Conservation (phyloP, 2,329 filamentous ascomycete species). For the Colletotrichum sp. region DNA sequence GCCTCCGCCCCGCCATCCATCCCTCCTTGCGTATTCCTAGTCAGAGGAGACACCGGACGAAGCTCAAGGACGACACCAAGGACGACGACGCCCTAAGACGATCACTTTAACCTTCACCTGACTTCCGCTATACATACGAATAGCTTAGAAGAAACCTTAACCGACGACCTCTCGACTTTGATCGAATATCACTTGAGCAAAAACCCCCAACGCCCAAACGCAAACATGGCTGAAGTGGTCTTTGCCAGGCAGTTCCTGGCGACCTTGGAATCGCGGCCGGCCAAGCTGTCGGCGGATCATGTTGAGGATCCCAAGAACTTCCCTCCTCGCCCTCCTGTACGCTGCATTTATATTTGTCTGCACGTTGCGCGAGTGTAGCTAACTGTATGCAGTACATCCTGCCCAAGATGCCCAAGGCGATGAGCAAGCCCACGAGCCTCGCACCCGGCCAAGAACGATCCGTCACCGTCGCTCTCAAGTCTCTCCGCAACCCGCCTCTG, state of each 20-base stretch:
- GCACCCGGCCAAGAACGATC: conserved; percentile 59
- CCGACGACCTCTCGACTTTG: background rate
- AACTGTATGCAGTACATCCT: conserved; percentile 66
- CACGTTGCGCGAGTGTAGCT: conserved; percentile 1
- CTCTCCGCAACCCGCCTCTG: conserved; percentile 76
- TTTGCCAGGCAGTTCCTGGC: conserved; percentile 87
- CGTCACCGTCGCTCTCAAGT: conserved; percentile 70
- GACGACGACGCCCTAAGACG: background rate
- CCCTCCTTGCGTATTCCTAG: background rate
- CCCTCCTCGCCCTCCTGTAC: conserved; percentile 77
- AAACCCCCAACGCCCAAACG: conserved; percentile 1
- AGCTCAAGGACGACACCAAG: background rate
- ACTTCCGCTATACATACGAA: background rate
- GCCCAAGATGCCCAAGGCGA: conserved; percentile 66
- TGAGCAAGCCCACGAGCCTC: conserved; percentile 52
- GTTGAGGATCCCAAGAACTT: conserved; percentile 84
- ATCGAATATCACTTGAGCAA: background rate
- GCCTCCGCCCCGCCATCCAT: conserved; percentile 14
- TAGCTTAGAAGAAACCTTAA: background rate
- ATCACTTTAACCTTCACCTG: background rate
- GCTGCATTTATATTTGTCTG: conserved; percentile 34
- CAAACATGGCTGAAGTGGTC: conserved; percentile 76
- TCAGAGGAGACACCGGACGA: conserved; percentile 13
- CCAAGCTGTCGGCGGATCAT: conserved; percentile 88
- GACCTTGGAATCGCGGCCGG: conserved; percentile 76